Evolutionary conservation across 2,329 filamentous ascomycete genomes (phyloP).

Genomic region (Colletotrichum lindemuthianum): DNA sequence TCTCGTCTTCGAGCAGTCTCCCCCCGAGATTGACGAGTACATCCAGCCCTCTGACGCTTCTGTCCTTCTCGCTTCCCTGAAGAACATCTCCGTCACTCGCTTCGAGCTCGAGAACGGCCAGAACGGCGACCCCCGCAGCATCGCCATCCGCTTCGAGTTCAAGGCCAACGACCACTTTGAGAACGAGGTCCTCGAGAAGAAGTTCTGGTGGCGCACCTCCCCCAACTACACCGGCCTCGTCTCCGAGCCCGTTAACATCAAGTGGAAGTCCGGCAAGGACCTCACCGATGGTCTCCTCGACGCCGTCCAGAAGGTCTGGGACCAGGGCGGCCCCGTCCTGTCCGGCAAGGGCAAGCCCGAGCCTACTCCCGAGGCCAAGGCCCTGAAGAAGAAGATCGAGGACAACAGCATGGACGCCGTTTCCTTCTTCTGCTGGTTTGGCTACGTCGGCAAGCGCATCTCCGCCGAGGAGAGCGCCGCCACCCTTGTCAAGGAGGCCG

Average conservation of each 20-base stretch:
- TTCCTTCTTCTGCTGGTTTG: constrained; percentile 93
- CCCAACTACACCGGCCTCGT: constrained; percentile 81
- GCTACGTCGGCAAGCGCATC: constrained; percentile 77
- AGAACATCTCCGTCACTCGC: constrained; percentile 76
- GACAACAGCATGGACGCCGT: constrained; percentile 70
- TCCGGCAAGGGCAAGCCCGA: constrained; percentile 48
- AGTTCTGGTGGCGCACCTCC: constrained; percentile 84
- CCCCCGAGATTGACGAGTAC: constrained; percentile 86
- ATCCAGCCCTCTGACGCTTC: constrained; percentile 83
- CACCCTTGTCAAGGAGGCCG: constrained; percentile 68
- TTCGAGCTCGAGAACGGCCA: constrained; percentile 75
- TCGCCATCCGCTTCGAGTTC: constrained; percentile 83
- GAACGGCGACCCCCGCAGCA: constrained; percentile 80
- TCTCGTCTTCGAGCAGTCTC: constrained; percentile 89
- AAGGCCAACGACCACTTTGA: constrained; percentile 83
- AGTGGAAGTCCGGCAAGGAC: constrained; percentile 89
- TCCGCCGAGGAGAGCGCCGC: constrained; percentile 76
- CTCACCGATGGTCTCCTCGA: constrained; percentile 83
- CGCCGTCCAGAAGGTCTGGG: constrained; percentile 75
- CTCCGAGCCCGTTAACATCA: constrained; percentile 87
- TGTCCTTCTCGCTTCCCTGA: constrained; percentile 75
- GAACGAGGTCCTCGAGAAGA: constrained; percentile 84
- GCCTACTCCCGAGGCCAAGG: constrained; percentile 57
- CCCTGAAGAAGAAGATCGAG: constrained; percentile 65
- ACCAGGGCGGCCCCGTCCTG: constrained; percentile 55